Conservation (phyloP, 139 green algal species). For the Volvox reticuliferus region DNA sequence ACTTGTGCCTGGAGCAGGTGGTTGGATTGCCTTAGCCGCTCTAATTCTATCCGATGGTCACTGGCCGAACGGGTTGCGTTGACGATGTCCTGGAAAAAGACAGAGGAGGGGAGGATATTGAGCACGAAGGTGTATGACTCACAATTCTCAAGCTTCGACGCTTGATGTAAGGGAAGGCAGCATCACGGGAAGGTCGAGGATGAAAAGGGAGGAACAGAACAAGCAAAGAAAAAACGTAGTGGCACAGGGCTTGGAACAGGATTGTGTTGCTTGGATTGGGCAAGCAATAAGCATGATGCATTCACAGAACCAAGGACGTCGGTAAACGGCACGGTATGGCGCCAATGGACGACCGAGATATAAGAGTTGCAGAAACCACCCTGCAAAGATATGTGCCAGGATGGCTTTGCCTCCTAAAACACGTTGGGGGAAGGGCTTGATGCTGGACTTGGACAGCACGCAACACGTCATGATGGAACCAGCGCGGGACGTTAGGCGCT, state of each 20-base stretch:
- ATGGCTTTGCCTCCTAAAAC: neutral
- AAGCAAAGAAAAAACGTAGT: neutral
- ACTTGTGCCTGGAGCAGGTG: constrained; percentile 8
- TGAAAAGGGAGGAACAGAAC: neutral
- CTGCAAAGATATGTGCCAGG: neutral
- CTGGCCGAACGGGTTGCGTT: constrained; percentile 12
- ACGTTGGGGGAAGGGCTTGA: neutral
- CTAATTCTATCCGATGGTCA: constrained; percentile 38
- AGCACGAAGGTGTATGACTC: neutral
- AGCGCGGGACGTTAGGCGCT: too few relatives aligned
- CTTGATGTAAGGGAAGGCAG: neutral
- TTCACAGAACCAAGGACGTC: too few relatives aligned
- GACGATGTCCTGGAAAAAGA: constrained; percentile 12
- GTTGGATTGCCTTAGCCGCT: neutral
- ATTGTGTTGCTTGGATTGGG: too few relatives aligned
- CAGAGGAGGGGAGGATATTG: neutral
- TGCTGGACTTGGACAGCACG: neutral
- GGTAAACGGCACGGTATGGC: too few relatives aligned
- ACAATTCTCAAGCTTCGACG: neutral
- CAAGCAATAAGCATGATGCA: too few relatives aligned
- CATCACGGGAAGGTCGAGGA: neutral
- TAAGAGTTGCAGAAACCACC: neutral
- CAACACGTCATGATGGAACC: neutral
- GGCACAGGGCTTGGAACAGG: neutral
- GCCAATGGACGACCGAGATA: neutral